phyloP scores from a whole-genome alignment of 306 rosid species.

The Castanea sativa region DNA sequence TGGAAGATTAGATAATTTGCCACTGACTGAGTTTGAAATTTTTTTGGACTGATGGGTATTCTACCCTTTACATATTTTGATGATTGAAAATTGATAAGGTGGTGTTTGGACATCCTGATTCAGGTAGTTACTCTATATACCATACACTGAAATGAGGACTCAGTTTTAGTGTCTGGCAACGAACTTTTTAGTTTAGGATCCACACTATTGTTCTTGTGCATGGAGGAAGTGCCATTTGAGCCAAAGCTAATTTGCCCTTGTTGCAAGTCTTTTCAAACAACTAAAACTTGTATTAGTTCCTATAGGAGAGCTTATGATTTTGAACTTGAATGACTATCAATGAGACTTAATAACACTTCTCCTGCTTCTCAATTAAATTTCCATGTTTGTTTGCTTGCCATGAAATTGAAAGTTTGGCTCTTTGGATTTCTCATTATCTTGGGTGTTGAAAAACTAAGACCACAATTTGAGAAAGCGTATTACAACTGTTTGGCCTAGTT shows the following conservation, averaged over 20 bases:
- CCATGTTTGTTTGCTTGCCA: neutral
- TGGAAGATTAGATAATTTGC: neutral
- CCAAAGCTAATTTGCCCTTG: too few species aligned
- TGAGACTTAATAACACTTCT: neutral
- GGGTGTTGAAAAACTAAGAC: neutral
- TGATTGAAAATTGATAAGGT: neutral
- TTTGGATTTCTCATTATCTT: neutral
- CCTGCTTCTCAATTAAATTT: neutral
- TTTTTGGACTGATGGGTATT: too few species aligned
- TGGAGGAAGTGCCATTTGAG: too few species aligned
- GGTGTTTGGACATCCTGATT: neutral
- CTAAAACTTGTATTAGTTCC: neutral
- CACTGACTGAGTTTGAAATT: too few species aligned
- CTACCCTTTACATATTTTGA: neutral
- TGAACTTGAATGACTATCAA: neutral
- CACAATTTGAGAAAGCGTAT: neutral
- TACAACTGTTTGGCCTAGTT: neutral
- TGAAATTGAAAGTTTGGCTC: neutral
- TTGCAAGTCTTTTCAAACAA: neutral
- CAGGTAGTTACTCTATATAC: neutral
- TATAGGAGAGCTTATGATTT: neutral
- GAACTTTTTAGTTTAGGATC: too few species aligned
- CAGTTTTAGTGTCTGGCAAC: too few species aligned
- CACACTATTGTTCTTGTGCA: too few species aligned
- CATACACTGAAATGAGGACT: too few species aligned